Evolutionary conservation across 2,329 filamentous ascomycete genomes (phyloP).

Genomic region (Claviceps digitariae): DNA sequence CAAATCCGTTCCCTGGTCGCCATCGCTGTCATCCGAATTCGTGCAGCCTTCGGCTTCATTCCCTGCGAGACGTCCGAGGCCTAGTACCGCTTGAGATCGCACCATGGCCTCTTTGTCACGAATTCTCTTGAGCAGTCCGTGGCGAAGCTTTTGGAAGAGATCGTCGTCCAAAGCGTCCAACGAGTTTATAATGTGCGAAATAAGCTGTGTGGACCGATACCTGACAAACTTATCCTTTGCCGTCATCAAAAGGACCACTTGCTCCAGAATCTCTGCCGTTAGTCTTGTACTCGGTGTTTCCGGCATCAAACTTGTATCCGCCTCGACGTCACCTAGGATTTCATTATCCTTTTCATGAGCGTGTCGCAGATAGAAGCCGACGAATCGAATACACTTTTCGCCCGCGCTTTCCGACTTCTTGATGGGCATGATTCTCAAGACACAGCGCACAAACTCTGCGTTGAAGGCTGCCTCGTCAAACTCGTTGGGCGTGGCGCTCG

Average conservation of each 20-base stretch:
- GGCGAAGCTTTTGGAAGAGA: conserved; percentile 68
- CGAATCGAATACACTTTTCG: conserved; percentile 72
- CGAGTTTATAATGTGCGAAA: conserved; percentile 84
- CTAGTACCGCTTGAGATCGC: conserved; percentile 80
- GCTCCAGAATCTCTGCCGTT: conserved; percentile 58
- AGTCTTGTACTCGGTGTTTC: conserved; percentile 79
- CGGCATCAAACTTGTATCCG: conserved; percentile 55
- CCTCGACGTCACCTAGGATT: conserved; percentile 48
- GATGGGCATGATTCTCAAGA: conserved; percentile 68
- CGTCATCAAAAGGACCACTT: conserved; percentile 60
- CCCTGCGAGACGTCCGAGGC: conserved; percentile 71
- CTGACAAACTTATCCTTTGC: conserved; percentile 89
- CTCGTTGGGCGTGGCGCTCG: conserved; percentile 43
- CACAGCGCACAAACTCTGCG: conserved; percentile 67
- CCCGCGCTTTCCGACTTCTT: conserved; percentile 87
- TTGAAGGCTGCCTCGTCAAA: conserved; percentile 84
- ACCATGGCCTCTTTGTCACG: conserved; percentile 91
- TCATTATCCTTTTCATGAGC: conserved; percentile 58
- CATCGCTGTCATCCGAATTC: conserved; percentile 57
- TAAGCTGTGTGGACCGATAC: conserved; percentile 78
- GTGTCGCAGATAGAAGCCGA: conserved; percentile 73
- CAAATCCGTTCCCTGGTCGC: conserved; percentile 50
- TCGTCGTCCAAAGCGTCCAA: conserved; percentile 87
- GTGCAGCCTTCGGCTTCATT: conserved; percentile 60
- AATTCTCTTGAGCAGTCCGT: conserved; percentile 70